Evolutionary conservation across 2,329 filamentous ascomycete species (phyloP), one percentile per base, ranked within the genome.

Genomic region (Diaporthe capsici): DNA sequence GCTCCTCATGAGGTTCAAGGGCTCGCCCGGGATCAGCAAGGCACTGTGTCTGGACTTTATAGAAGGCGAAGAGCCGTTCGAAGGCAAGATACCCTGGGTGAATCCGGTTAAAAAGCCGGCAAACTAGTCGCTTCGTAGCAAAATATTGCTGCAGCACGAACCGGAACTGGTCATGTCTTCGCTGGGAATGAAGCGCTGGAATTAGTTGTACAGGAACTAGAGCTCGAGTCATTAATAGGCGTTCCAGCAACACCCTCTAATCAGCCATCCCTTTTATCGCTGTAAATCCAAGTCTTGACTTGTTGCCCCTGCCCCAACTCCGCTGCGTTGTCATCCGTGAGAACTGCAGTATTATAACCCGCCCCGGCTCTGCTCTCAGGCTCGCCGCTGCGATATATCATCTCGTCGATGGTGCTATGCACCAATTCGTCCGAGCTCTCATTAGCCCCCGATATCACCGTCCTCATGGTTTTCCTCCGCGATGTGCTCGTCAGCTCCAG

Each of bases 1-100:
- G 9, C 44, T 75, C 3, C 4, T 57, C 1, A 2, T 20, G 9
- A 71, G 42, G 2, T 77, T 74, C 22, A 42, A 77, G 3, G 75
- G 76, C 4, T 72, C 77, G 12, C 77, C 78, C 10, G 44, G 13
- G 2, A 68, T 78, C 1, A 76, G 67, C 39, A 77, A 75, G 58
- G 71, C 71, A 3, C 63, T 70, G n/a, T 78, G 81, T 15, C 22
- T 81, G 28, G 76, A 80, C 44, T 81, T 78, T 31, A 65, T 80
- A 44, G 47, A 72, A 31, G 53, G 51, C 4, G 68, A 77, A 13
- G 79, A 80, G 71, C 77, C 77, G 1, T 77, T 79, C 8, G 65
- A 72, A 53, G 78, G 79, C 47, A 70, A 57, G 25, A 39, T 77
- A 28, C 72, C 75, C 3, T 78, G 76, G 76, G 76, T 72, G 39